These are phyloP conservation scores for Ephemerocybe angulata DNA, from an alignment of 768 basidiomycete genomes.

Conservation along the genomic window DNA sequence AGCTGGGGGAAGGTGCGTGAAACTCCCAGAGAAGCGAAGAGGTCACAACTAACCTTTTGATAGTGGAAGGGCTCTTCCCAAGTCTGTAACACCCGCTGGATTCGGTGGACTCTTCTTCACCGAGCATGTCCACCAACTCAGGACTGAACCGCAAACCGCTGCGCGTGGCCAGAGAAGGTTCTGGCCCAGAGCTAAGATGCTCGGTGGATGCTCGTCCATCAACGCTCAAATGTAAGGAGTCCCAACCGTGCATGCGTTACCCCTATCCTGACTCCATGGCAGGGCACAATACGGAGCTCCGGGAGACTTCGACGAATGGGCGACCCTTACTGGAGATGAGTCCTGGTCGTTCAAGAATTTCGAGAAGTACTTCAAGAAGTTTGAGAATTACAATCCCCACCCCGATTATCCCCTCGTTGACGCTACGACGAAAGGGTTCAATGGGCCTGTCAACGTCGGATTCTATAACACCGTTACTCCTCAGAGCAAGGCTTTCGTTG, in stretches of 20 bases:
- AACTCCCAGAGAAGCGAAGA: not conserved
- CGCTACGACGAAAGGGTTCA: conserved; percentile 39
- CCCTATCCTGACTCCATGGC: not conserved
- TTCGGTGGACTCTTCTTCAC: conserved; percentile 38
- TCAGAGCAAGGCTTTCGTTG: conserved; percentile 49
- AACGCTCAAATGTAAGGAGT: conserved; percentile 53
- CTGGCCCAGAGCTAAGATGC: conserved; percentile 65
- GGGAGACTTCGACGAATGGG: conserved; percentile 71
- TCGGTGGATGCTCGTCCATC: conserved; percentile 70
- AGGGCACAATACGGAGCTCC: conserved; percentile 68
- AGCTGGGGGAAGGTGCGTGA: conserved; percentile 51
- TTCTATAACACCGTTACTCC: conserved; percentile 48
- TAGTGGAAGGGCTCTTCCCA: conserved; percentile 40
- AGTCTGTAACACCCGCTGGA: conserved; percentile 40
- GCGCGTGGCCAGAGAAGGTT: conserved; percentile 43
- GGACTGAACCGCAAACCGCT: conserved; percentile 52
- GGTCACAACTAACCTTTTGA: not conserved
- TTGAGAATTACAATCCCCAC: conserved; percentile 56
- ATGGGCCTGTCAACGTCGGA: conserved; percentile 59
- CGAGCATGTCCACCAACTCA: conserved; percentile 46
- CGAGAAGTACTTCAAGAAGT: conserved; percentile 61
- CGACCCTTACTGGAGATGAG: conserved; percentile 46
- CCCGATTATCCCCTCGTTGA: conserved; percentile 51
- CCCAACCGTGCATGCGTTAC: not conserved
- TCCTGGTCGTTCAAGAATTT: conserved; percentile 63